Base-by-base conservation (phyloP, 495 filamentous ascomycete genomes). In the Xylaria bambusicola region DNA sequence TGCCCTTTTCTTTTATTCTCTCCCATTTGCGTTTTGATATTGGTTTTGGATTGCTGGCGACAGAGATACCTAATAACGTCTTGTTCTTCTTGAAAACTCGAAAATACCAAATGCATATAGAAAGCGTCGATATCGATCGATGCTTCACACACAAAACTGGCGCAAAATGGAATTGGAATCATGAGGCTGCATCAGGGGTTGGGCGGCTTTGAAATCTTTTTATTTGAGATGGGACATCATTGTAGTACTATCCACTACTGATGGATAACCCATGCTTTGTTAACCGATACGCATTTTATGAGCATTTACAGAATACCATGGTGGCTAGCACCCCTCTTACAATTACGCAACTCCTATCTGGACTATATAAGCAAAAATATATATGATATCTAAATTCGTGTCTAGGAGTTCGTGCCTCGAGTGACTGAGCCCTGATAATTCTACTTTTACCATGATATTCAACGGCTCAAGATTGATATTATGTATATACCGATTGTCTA, bases 101-200 rank as follows among this genome's bases (percentile, higher is more conserved):
- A 41, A 52, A 59, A 59, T 21, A 36, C 21, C 42, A 58, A 58
- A 49, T 58, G 55, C 47, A 59, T 59, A 45, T 44, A 59, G 40
- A 59, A 38, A 45, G 47, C 26, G 48, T 51, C 46, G 38, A 52
- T 52, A 17, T 36, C n/a, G n/a, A 50, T 44, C 12, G 46, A 45
- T 45, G 46, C 8, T 21, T 18, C 20, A 24, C 23, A 24, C 23
- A 52, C 41, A 3, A 12, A 38, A 17, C 8, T 58, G 56, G 45
- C 47, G 56, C 46, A 58, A 50, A 41, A 40, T 21, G 47, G 24
- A 29, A 13, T 21, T 3, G 55, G n/a, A n/a, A 41, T 48, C 29
- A 10, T 27, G 45, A n/a, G 23, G 56, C 26, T 44, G 33, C 47
- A 58, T 58, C 23, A 29, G 27, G 35, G 46, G 17, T 18, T 46